phyloP scores from a whole-genome alignment of 371 early-diverging fungal genomes.

The Dinochytrium kinnereticum region DNA sequence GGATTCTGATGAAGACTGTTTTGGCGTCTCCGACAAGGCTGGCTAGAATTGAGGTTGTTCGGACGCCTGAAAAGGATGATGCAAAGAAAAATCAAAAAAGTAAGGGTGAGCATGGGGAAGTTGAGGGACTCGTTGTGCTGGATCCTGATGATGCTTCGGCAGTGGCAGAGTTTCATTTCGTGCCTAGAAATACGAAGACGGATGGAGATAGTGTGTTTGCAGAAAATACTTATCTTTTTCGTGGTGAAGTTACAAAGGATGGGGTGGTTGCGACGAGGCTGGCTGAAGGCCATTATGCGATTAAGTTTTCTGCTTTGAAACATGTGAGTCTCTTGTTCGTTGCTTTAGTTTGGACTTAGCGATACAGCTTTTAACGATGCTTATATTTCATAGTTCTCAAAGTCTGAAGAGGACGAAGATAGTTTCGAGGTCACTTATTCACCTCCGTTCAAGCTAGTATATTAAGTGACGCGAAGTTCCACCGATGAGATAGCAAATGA shows the following conservation, averaged over 20 bases:
- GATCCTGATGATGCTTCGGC: not conserved
- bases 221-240: not conserved
- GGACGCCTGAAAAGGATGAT: not conserved
- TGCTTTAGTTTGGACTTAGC: not conserved
- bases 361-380: not conserved
- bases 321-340: slow-evolving; percentile 11
- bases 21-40: slow-evolving; percentile 9
- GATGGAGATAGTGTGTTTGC: not conserved
- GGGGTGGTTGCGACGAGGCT: not conserved
- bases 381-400: not conserved
- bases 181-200: slow-evolving; percentile 2
- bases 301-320: slow-evolving; percentile 22
- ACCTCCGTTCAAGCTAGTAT: not conserved
- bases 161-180: slow-evolving; percentile 1
- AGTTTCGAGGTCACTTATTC: slow-evolving; percentile 6
- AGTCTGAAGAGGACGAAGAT: not conserved
- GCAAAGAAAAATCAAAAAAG: not conserved
- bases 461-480: too few relatives aligned
- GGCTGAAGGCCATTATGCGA: slow-evolving; percentile 22
- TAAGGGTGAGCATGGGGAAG: not conserved
- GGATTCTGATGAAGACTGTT: slow-evolving; percentile 3
- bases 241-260: slow-evolving; percentile 5
- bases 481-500: too few relatives aligned
- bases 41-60: slow-evolving; percentile 9
- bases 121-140: not conserved